Base-by-base conservation (phyloP, 2,329 filamentous ascomycete genomes). In the Apiospora saccharicola region DNA sequence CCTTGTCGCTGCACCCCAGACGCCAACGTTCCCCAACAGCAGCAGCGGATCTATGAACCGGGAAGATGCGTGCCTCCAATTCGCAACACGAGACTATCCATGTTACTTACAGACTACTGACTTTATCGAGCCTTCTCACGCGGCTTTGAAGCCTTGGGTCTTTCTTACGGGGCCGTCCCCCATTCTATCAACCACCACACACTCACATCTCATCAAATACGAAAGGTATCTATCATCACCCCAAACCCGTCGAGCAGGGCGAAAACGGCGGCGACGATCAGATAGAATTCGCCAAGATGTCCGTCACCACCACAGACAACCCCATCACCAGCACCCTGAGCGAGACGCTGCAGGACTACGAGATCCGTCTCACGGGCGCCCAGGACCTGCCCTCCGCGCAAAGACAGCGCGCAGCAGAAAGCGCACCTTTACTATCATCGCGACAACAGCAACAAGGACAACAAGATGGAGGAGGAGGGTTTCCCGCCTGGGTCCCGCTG, bases 331-430 rank as follows among this genome's bases (percentile, higher is more conserved):
- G 73, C 34, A 73, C 74, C 16, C 53, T 76, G n/a, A 57, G 71
- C 34, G 70, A 75, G 47, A 73, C 75, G 16, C 75, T 80, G 14
- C 73, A 74, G 30, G 79, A 81, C 74, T 81, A 81, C 72, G 77
- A 78, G 24, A 76, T 81, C 70, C 75, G 73, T 7, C 73, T 78
- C 64, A 76, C 73, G n/a, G 71, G 71, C 47, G 72, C 72, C 37
- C 51, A 71, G 34, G 71, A 72, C 46, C 67, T 76, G 37, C 72
- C 73, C 13, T n/a, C 67, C 12, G 67, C 67, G n/a, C 41, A 30
- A 26, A 22, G 10, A 24, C 57, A 41, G n/a, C 57, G 19, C 19
- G 53, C 24, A 22, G 44, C 30, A 14, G 51, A 57, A 34, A 34
- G 16, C 22, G 53, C 41, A 13, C 67, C 67, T 1, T 24, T 30